A percentile compares a stretch with the other conserved stretches of the same genome.
phyloP scores from a whole-genome alignment of 1,284 basidiomycete genomes.

The Microbotryum silenes-acaulis region DNA sequence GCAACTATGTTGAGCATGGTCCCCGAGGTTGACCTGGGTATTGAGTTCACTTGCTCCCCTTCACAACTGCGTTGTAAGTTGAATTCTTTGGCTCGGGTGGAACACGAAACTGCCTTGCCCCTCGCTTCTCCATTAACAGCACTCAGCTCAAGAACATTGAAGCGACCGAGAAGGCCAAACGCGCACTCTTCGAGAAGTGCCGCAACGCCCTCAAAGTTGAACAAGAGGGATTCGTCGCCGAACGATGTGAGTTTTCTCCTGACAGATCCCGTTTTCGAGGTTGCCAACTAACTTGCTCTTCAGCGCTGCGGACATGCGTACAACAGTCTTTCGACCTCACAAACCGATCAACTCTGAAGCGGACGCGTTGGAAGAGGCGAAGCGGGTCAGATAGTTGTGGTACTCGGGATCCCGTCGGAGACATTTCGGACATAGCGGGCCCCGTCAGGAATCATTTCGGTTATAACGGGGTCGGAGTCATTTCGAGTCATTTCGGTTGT shows the following conservation, averaged over 20 bases:
- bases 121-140: constrained; percentile 44
- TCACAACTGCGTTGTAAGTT: too few relatives aligned
- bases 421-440: too few relatives aligned
- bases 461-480: too few relatives aligned
- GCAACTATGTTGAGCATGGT: too few relatives aligned
- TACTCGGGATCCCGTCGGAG: too few relatives aligned
- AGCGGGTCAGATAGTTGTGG: constrained; percentile 33
- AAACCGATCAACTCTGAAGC: constrained; percentile 70
- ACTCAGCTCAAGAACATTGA: constrained; percentile 88
- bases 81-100: not conserved
- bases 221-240: constrained; percentile 62
- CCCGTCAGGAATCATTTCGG: too few relatives aligned
- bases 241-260: constrained; percentile 60
- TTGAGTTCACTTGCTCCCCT: too few relatives aligned
- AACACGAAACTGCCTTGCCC: too few relatives aligned
- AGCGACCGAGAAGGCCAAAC: constrained; percentile 90
- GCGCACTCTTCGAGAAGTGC: constrained; percentile 63
- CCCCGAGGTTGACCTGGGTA: too few relatives aligned
- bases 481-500: too few relatives aligned
- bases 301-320: not conserved
- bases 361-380: constrained; percentile 67
- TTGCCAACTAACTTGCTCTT: not conserved
- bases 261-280: not conserved
- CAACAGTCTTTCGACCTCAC: constrained; percentile 69
- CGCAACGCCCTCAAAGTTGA: constrained; percentile 46